A percentile compares a stretch with the other conserved stretches of the same genome.
These are phyloP conservation scores for Fonsecaea erecta DNA, from an alignment of 2,329 filamentous ascomycete genomes.

Conservation along the genomic window DNA sequence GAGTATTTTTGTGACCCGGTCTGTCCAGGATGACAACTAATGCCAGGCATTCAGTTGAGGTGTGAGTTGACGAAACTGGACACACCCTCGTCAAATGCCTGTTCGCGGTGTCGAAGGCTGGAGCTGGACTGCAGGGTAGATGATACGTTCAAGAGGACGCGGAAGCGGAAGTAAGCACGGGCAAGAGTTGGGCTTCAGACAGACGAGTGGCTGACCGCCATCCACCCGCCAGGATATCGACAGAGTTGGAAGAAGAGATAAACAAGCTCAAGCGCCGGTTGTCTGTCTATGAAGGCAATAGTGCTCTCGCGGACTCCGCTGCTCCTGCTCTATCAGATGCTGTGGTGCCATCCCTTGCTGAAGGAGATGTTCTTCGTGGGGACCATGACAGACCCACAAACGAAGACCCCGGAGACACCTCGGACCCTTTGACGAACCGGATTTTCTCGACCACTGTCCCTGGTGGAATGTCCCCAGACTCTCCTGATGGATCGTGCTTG, in stretches of 20 bases:
- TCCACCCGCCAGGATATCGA: background rate
- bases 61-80: slow-evolving; percentile 15
- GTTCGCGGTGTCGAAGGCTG: slow-evolving; percentile 27
- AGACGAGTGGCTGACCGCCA: background rate
- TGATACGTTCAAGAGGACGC: slow-evolving; percentile 31
- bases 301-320: background rate
- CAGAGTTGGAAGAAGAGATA: slow-evolving; percentile 10
- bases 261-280: slow-evolving; percentile 11
- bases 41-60: background rate
- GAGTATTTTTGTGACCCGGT: no score
- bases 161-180: slow-evolving; percentile 29
- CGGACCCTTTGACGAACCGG: slow-evolving; percentile 2
- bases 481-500: slow-evolving; percentile 1
- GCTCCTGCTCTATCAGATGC: background rate
- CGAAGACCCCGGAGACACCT: background rate
- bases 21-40: background rate
- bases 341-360: background rate
- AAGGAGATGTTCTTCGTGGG: background rate
- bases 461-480: background rate
- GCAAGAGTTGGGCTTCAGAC: background rate
- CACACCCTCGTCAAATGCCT: slow-evolving; percentile 7
- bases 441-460: slow-evolving; percentile 9
- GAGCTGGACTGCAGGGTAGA: slow-evolving; percentile 30
- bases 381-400: background rate
- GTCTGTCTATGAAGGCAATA: slow-evolving; percentile 7